Percentiles rank a stretch among this genome's conserved stretches.
Evolutionary conservation across 2,329 filamentous ascomycete species (phyloP).

Genomic region (Xylaria sp.): DNA sequence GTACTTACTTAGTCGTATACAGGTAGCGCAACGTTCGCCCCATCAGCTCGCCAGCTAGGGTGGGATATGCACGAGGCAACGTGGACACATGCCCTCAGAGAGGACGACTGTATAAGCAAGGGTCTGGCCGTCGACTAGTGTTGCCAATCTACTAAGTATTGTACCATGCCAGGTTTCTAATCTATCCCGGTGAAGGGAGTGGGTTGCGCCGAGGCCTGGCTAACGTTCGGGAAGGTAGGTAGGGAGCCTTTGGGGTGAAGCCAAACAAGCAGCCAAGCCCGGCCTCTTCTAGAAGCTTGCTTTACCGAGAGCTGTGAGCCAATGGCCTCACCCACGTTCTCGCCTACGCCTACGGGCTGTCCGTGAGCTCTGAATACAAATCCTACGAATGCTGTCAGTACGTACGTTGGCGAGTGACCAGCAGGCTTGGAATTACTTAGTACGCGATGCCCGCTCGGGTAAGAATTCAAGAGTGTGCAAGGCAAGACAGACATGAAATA

Average conservation of each 20-base stretch:
- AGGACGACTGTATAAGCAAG: constrained; percentile 6
- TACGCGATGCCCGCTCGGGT: neutral
- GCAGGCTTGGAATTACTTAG: neutral
- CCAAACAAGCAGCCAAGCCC: constrained; percentile 29
- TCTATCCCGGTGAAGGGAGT: constrained; percentile 4
- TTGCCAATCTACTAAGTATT: neutral
- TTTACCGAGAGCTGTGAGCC: constrained; percentile 22
- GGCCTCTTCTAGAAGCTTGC: constrained; percentile 22
- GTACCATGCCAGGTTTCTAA: neutral
- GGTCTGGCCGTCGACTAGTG: constrained; percentile 12
- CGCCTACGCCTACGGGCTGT: neutral
- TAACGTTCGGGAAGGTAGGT: constrained; percentile 10
- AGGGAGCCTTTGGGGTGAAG: neutral
- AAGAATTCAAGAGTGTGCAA: neutral
- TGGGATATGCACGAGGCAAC: constrained; percentile 23
- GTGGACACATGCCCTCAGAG: constrained; percentile 19
- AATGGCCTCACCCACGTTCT: constrained; percentile 34
- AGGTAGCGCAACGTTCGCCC: constrained; percentile 21
- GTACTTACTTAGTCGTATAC: no score
- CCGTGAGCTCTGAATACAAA: constrained; percentile 3
- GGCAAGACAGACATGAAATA: neutral
- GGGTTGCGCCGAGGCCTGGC: constrained; percentile 20
- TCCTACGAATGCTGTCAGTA: constrained; percentile 21
- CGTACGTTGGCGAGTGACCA: neutral
- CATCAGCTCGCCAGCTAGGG: constrained; percentile 18